phyloP scores from a whole-genome alignment of 495 filamentous ascomycete genomes.

The Neurospora discreta region DNA sequence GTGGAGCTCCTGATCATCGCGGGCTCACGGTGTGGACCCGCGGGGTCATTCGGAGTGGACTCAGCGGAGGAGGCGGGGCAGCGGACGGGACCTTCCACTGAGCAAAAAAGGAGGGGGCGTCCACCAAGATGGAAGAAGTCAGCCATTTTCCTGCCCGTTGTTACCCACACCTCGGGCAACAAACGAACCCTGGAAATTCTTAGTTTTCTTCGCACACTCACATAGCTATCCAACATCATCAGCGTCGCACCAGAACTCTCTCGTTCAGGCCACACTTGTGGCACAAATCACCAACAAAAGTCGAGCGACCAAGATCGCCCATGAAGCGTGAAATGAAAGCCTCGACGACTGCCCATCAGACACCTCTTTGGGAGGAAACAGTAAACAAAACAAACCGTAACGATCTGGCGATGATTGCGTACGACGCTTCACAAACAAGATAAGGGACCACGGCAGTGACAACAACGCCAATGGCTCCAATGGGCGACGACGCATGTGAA shows the following conservation, averaged over 20 bases:
- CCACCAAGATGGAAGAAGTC: neutral
- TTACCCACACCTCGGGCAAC: neutral
- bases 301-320: neutral
- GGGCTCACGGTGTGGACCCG: neutral
- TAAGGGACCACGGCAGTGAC: neutral
- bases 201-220: neutral
- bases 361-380: neutral
- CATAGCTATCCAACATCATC: neutral
- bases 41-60: neutral
- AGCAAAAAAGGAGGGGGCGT: neutral
- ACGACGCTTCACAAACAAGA: neutral
- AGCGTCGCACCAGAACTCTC: neutral
- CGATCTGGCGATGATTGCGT: neutral
- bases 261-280: neutral
- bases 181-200: neutral
- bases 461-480: neutral
- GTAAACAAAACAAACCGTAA: neutral
- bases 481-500: neutral
- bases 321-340: neutral
- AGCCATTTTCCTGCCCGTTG: neutral
- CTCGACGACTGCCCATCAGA: neutral
- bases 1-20: neutral
- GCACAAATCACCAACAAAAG: neutral
- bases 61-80: neutral
- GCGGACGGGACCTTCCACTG: neutral